Conservation (phyloP, 768 basidiomycete species). For the Kwoniella heveanensis region DNA sequence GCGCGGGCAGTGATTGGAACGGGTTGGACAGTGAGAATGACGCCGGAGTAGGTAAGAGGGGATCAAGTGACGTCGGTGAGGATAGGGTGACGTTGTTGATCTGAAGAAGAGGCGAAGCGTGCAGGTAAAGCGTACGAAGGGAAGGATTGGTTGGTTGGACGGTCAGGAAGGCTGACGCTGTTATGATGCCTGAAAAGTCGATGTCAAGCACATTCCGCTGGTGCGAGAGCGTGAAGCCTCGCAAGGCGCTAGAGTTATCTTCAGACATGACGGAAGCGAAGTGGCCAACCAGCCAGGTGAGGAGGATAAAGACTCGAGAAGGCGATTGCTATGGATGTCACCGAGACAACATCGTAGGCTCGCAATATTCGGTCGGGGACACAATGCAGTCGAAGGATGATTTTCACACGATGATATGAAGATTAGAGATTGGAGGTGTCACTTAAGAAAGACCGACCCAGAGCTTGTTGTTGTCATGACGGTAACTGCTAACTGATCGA, state of each 20-base stretch:
- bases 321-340: background rate
- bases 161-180: constrained; percentile 92
- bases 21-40: constrained; percentile 42
- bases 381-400: background rate
- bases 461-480: background rate
- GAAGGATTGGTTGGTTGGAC: constrained; percentile 77
- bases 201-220: constrained; percentile 95
- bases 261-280: constrained; percentile 14
- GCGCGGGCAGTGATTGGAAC: constrained; percentile 67
- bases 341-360: background rate
- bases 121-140: constrained; percentile 79
- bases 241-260: constrained; percentile 3
- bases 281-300: background rate
- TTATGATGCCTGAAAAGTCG: constrained; percentile 82
- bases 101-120: constrained; percentile 56
- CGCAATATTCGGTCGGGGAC: background rate
- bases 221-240: constrained; percentile 60
- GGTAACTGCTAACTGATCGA: background rate
- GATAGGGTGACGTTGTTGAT: constrained; percentile 47
- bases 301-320: background rate
- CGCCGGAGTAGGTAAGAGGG: constrained; percentile 44
- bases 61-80: constrained; percentile 35
- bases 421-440: too few relatives aligned
- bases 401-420: background rate
- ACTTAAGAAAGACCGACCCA: background rate